Evolutionary conservation across 495 filamentous ascomycete species (phyloP).

Genomic region (Clavariopsis aquatica): DNA sequence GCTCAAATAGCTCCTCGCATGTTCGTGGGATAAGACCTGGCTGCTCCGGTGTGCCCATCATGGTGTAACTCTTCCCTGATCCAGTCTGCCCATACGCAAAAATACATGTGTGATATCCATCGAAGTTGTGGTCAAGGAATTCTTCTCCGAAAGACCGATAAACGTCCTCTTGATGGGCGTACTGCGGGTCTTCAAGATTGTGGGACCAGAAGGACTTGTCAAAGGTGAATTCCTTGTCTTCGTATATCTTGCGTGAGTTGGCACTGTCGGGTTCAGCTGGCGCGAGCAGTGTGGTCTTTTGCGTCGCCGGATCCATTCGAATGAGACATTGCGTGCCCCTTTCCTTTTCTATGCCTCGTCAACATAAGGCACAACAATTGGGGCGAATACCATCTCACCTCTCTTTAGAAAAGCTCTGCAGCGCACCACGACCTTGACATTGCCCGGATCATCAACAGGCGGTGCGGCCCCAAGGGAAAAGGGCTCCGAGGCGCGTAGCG

Average conservation of each 20-base stretch:
- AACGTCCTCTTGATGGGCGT: conserved; percentile 85
- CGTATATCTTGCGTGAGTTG: conserved; percentile 72
- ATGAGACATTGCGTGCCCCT: conserved; percentile 81
- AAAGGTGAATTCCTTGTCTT: conserved; percentile 91
- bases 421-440: conserved; percentile 92
- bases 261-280: conserved; percentile 64
- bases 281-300: conserved; percentile 76
- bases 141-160: conserved; percentile 95
- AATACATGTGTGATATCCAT: conserved; percentile 98
- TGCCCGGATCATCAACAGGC: conserved; percentile 57
- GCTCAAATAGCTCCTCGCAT: conserved; percentile 92
- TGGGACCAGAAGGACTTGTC: conserved; percentile 99
- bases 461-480: conserved; percentile 31
- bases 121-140: conserved; percentile 98
- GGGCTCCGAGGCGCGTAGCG: conserved; percentile 43
- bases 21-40: conserved; percentile 96
- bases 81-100: conserved; percentile 99
- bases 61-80: conserved; percentile 96
- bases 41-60: conserved; percentile 92
- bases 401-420: conserved; percentile 85
- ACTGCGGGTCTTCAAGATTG: conserved; percentile 69
- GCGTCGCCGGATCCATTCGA: conserved; percentile 80
- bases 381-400: conserved; percentile 57
- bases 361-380: not conserved
- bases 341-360: conserved; percentile 64